Evolutionary conservation across 2,329 filamentous ascomycete species (phyloP).

Genomic region (Cladosporium sp.): DNA sequence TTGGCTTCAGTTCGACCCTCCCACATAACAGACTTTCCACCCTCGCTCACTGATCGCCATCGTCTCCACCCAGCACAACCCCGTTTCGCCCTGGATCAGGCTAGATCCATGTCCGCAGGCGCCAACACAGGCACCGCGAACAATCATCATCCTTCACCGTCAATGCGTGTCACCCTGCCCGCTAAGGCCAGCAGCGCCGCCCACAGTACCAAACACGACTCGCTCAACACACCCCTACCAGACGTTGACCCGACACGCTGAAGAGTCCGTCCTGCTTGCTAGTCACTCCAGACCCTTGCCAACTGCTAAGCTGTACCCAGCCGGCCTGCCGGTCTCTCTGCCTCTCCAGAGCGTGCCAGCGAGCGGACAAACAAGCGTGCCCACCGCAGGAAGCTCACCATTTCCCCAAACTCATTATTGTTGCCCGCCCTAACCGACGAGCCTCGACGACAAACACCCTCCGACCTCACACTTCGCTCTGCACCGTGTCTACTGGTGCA

Average conservation of each 20-base stretch:
- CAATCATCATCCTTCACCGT: background rate
- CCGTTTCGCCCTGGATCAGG: background rate
- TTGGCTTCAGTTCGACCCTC: background rate
- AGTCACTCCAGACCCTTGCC: background rate
- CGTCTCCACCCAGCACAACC: conserved; percentile 5
- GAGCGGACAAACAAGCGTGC: no score
- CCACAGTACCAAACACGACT: background rate
- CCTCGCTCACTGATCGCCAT: conserved; percentile 1
- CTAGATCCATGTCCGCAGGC: conserved; percentile 7
- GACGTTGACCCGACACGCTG: conserved; percentile 2
- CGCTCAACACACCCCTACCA: conserved; percentile 7
- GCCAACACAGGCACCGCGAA: background rate
- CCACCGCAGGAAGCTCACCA: no score
- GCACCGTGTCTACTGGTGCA: background rate
- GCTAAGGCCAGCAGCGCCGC: background rate
- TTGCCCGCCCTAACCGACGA: no score
- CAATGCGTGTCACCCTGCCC: conserved; percentile 4
- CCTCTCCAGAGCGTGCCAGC: no score
- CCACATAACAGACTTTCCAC: background rate
- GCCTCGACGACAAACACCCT: background rate
- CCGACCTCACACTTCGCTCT: background rate
- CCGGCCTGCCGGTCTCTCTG: no score
- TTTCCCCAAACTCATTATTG: no score
- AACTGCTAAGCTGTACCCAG: no score
- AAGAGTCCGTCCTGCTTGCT: background rate